Conservation (phyloP, 208 protist species). For the Leishmania tropica region DNA sequence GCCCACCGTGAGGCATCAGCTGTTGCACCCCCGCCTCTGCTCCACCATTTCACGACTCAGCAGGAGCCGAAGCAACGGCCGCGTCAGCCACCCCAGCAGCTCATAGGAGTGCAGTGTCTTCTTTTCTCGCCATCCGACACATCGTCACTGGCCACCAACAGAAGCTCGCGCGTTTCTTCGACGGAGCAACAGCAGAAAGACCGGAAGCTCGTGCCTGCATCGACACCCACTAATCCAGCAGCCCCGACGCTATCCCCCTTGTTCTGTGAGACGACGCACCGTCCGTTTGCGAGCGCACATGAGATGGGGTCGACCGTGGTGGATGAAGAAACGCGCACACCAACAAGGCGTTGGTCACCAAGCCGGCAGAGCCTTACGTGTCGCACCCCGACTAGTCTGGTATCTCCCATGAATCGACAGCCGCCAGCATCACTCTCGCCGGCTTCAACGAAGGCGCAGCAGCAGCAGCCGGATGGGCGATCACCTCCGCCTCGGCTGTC, state of each 20-base stretch:
- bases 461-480: slow-evolving; percentile 6
- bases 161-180: background rate
- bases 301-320: background rate
- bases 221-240: background rate
- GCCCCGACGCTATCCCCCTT: background rate
- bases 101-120: slow-evolving; percentile 15
- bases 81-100: slow-evolving; percentile 7
- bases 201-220: background rate
- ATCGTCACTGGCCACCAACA: background rate
- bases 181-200: background rate
- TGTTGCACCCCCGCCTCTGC: background rate
- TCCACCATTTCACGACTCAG: background rate
- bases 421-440: background rate
- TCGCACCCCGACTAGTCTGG: background rate
- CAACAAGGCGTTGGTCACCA: background rate
- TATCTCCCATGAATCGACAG: background rate
- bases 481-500: slow-evolving; percentile 29
- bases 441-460: background rate
- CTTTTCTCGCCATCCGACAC: slow-evolving; percentile 12
- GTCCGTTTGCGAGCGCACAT: background rate
- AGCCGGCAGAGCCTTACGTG: background rate
- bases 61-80: background rate
- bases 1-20: background rate
- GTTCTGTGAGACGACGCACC: background rate
- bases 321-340: background rate